Percentiles rank a stretch among this genome's conserved stretches.
Conservation (phyloP, 2,329 filamentous ascomycete species). For the Epichloe bromicola region DNA sequence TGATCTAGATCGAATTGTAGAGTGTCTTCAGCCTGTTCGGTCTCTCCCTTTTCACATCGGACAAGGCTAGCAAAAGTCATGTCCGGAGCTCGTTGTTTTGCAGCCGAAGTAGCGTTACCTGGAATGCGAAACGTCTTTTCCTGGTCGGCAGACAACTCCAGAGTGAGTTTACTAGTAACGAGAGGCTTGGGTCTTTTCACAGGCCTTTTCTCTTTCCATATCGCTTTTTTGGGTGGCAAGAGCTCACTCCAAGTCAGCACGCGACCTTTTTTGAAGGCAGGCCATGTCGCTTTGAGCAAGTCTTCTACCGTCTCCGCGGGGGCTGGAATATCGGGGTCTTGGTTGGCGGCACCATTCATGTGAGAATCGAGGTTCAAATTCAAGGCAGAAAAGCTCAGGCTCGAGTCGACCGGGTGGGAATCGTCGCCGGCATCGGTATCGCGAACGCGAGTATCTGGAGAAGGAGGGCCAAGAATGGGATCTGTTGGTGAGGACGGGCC, state of each 20-base stretch:
- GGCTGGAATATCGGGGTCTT: constrained; percentile 52
- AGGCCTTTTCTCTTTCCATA: constrained; percentile 68
- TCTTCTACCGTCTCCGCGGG: constrained; percentile 63
- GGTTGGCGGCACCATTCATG: constrained; percentile 32
- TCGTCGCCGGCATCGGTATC: constrained; percentile 25
- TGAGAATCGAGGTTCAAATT: constrained; percentile 36
- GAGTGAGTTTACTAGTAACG: constrained; percentile 72
- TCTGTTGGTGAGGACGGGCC: constrained; percentile 37
- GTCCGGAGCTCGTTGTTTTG: constrained; percentile 41
- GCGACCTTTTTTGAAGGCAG: constrained; percentile 62
- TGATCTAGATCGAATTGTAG: constrained; percentile 34
- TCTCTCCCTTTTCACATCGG: constrained; percentile 29
- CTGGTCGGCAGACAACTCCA: constrained; percentile 78
- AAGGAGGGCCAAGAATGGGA: constrained; percentile 27
- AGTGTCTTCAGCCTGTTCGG: constrained; percentile 20
- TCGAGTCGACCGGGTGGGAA: constrained; percentile 18
- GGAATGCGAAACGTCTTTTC: constrained; percentile 74
- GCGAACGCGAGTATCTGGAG: constrained; percentile 30
- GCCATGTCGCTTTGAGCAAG: constrained; percentile 66
- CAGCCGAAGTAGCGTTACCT: constrained; percentile 40
- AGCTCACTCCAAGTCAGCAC: constrained; percentile 71
- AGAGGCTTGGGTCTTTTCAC: constrained; percentile 68
- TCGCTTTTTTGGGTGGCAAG: constrained; percentile 69
- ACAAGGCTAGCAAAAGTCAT: constrained; percentile 36
- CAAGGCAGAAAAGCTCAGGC: constrained; percentile 26